These are phyloP conservation scores for Zymoseptoria crescenta DNA, from an alignment of 2,329 filamentous ascomycete genomes.

Conservation along the genomic window DNA sequence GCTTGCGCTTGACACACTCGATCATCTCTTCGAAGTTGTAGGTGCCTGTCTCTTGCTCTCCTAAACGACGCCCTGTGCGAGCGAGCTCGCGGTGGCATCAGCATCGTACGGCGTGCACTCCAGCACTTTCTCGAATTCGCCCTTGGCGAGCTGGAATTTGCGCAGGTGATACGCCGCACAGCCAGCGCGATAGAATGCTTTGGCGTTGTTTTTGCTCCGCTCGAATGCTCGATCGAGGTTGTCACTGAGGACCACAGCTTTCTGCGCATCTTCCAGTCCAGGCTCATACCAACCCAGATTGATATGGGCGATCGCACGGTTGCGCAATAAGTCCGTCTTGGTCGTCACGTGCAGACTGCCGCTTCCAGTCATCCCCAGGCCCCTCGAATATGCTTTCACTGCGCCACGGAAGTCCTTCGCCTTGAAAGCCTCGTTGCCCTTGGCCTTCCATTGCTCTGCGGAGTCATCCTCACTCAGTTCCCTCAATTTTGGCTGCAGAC, in stretches of 20 bases:
- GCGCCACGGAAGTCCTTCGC: slow-evolving; percentile 14
- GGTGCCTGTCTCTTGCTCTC: slow-evolving; percentile 13
- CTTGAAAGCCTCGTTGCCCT: slow-evolving; percentile 16
- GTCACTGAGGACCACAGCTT: no score
- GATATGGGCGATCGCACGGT: slow-evolving; percentile 16
- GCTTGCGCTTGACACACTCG: background rate
- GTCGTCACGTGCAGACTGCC: background rate
- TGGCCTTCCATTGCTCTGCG: slow-evolving; percentile 8
- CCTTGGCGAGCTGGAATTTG: slow-evolving; percentile 8
- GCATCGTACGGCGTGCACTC: slow-evolving; percentile 11
- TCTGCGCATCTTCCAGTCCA: slow-evolving; percentile 14
- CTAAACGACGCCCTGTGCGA: slow-evolving; percentile 9
- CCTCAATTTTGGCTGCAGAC: background rate
- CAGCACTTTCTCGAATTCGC: slow-evolving; percentile 6
- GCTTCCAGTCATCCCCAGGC: background rate
- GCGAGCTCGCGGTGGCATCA: slow-evolving; percentile 7
- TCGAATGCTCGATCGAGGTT: no score
- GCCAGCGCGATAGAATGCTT: slow-evolving; percentile 20
- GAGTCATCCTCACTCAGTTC: slow-evolving; percentile 3
- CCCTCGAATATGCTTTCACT: slow-evolving; percentile 8
- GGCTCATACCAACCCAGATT: slow-evolving; percentile 14
- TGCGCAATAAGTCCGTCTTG: slow-evolving; percentile 16
- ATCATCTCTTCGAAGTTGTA: slow-evolving; percentile 20
- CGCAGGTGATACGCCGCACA: slow-evolving; percentile 20
- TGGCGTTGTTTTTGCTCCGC: slow-evolving; percentile 7